These are phyloP conservation scores for Talaromyces sp. DNA, from an alignment of 2,329 filamentous ascomycete genomes.

Conservation along the genomic window DNA sequence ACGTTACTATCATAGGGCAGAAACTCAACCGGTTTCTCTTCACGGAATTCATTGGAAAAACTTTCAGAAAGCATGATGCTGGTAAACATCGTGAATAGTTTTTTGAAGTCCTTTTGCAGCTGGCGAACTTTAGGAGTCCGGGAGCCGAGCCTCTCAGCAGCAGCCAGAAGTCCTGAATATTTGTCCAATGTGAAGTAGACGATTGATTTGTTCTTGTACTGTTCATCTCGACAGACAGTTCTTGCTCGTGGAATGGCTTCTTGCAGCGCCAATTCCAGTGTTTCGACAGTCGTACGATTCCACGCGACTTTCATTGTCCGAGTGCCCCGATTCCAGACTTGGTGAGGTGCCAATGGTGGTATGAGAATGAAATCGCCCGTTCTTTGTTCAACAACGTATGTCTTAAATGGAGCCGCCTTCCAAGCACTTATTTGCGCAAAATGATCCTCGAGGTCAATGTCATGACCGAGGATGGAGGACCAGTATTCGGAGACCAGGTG, in stretches of 20 bases:
- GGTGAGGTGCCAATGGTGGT: constrained; percentile 86
- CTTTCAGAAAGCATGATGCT: constrained; percentile 78
- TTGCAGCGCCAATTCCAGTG: constrained; percentile 74
- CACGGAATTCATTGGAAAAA: constrained; percentile 59
- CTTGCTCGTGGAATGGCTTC: constrained; percentile 86
- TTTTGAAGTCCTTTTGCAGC: constrained; percentile 75
- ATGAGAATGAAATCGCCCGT: constrained; percentile 90
- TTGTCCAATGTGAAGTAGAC: constrained; percentile 81
- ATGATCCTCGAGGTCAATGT: constrained; percentile 94
- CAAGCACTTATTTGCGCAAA: constrained; percentile 94
- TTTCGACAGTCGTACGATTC: constrained; percentile 93
- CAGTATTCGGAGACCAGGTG: constrained; percentile 91
- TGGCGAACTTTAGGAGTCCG: constrained; percentile 56
- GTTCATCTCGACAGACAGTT: constrained; percentile 91
- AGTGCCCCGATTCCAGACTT: constrained; percentile 97
- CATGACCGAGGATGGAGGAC: constrained; percentile 84
- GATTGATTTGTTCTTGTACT: constrained; percentile 98
- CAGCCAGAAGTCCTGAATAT: constrained; percentile 59
- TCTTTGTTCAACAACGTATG: constrained; percentile 86
- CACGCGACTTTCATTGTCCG: constrained; percentile 96
- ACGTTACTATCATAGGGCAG: constrained; percentile 83
- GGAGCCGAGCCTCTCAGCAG: constrained; percentile 49
- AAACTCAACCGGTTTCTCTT: constrained; percentile 67
- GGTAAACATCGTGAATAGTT: constrained; percentile 71
- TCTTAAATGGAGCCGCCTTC: constrained; percentile 89